A percentile compares a stretch with the other conserved stretches of the same genome.
Conservation (phyloP, 2,329 filamentous ascomycete species). For the Hypoxylon sp. region DNA sequence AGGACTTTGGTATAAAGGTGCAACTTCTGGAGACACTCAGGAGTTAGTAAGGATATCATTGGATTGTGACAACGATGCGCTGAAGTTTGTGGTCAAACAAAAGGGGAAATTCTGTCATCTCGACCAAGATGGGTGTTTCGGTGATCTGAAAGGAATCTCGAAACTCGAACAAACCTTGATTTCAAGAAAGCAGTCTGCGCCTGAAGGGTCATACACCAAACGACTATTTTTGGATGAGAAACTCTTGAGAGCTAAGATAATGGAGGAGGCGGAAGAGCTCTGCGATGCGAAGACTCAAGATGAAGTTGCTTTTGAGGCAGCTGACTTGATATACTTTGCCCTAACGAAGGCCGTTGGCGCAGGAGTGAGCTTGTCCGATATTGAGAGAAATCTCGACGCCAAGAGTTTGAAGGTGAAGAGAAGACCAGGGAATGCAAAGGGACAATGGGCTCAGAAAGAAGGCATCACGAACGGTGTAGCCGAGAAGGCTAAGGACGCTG, state of each 20-base stretch:
- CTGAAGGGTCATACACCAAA: slow-evolving; percentile 91
- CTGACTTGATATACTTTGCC: slow-evolving; percentile 95
- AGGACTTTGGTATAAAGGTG: slow-evolving; percentile 95
- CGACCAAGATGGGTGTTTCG: slow-evolving; percentile 91
- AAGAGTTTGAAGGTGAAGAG: slow-evolving; percentile 97
- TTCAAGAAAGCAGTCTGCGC: slow-evolving; percentile 82
- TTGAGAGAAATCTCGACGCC: slow-evolving; percentile 90
- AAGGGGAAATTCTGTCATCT: slow-evolving; percentile 95
- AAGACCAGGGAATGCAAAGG: slow-evolving; percentile 92
- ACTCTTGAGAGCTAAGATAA: slow-evolving; percentile 91
- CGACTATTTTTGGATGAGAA: slow-evolving; percentile 91
- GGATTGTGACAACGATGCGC: slow-evolving; percentile 93
- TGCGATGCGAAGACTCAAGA: slow-evolving; percentile 84
- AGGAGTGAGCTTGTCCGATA: slow-evolving; percentile 85
- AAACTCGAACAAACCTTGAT: slow-evolving; percentile 87
- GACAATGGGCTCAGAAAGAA: slow-evolving; percentile 86
- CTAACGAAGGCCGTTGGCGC: slow-evolving; percentile 87
- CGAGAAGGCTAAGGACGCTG: slow-evolving; percentile 47
- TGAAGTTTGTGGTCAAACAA: slow-evolving; percentile 90
- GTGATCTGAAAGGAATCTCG: slow-evolving; percentile 80
- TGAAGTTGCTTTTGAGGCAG: slow-evolving; percentile 92
- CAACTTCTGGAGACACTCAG: slow-evolving; percentile 92
- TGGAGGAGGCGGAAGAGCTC: slow-evolving; percentile 96
- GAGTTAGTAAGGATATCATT: slow-evolving; percentile 84
- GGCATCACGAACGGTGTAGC: slow-evolving; percentile 61